Conservation (phyloP, 257 asterid genomes). For the Solanum piurae region DNA sequence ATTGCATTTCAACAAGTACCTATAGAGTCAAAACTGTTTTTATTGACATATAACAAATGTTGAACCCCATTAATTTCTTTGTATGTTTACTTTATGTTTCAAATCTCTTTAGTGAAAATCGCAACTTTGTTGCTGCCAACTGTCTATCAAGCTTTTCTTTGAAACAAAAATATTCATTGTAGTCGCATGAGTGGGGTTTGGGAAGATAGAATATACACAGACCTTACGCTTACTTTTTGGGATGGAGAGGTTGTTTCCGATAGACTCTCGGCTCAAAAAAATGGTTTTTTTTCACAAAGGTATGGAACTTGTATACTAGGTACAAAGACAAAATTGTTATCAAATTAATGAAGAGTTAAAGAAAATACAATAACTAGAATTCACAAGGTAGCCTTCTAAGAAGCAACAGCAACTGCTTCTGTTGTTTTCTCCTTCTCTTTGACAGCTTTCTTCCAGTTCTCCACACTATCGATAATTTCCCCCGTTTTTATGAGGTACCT, state of each 20-base stretch:
- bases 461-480: constrained; percentile 76
- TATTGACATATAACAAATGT: not conserved
- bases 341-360: not conserved
- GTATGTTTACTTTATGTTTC: not conserved
- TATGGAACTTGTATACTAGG: not conserved
- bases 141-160: not conserved
- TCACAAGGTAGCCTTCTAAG: not conserved
- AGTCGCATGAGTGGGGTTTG: not conserved
- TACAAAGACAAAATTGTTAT: not conserved
- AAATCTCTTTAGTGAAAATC: not conserved
- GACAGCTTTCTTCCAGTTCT: constrained; percentile 60
- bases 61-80: not conserved
- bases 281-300: not conserved
- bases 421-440: constrained; percentile 42
- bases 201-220: not conserved
- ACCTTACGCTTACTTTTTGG: not conserved
- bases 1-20: not conserved
- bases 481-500: constrained; percentile 86
- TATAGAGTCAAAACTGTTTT: no score
- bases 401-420: constrained; percentile 17
- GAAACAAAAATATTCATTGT: not conserved
- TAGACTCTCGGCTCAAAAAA: not conserved
- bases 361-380: not conserved
- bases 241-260: not conserved
- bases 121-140: not conserved